Conservation (phyloP, 2,329 filamentous ascomycete genomes). For the Sporothrix curviconia region DNA sequence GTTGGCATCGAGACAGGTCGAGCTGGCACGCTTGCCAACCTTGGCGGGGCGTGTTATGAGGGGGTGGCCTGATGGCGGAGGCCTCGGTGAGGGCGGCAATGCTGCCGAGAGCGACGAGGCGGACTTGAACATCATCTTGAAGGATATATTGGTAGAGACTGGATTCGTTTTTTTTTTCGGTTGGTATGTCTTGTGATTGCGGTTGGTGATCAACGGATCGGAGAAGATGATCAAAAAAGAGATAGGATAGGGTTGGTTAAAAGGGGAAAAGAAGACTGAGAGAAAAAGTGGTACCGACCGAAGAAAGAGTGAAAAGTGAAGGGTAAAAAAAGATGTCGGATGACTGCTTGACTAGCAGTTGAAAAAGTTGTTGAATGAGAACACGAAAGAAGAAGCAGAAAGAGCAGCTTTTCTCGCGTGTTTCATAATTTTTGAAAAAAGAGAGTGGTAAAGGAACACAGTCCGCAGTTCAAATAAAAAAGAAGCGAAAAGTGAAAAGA, state of each 20-base stretch:
- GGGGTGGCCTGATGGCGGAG: conserved; percentile 32
- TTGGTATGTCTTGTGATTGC: background rate
- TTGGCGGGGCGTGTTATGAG: conserved; percentile 32
- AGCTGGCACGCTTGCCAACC: conserved; percentile 21
- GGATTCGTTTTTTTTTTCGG: background rate
- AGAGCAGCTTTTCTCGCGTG: background rate
- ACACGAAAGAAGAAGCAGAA: background rate
- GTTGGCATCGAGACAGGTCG: conserved; percentile 34
- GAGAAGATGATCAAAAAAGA: conserved; percentile 13
- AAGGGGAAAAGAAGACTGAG: conserved; percentile 10
- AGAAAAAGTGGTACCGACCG: conserved; percentile 46
- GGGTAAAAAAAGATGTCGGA: conserved; percentile 17
- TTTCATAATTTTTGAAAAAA: conserved; percentile 29
- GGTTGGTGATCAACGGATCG: conserved; percentile 18
- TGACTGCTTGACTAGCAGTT: conserved; percentile 20
- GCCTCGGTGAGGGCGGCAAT: conserved; percentile 41
- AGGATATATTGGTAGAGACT: conserved; percentile 1
- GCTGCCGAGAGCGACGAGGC: conserved; percentile 44
- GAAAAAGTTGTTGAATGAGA: conserved; percentile 20
- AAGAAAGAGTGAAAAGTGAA: conserved; percentile 19
- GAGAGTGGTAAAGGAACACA: conserved; percentile 45
- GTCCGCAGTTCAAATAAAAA: conserved; percentile 35
- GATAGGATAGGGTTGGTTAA: background rate
- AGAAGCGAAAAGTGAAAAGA: conserved; percentile 28
- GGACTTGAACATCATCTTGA: conserved; percentile 48